Conservation (phyloP, 257 asterid genomes). For the Nemophila menziesii region DNA sequence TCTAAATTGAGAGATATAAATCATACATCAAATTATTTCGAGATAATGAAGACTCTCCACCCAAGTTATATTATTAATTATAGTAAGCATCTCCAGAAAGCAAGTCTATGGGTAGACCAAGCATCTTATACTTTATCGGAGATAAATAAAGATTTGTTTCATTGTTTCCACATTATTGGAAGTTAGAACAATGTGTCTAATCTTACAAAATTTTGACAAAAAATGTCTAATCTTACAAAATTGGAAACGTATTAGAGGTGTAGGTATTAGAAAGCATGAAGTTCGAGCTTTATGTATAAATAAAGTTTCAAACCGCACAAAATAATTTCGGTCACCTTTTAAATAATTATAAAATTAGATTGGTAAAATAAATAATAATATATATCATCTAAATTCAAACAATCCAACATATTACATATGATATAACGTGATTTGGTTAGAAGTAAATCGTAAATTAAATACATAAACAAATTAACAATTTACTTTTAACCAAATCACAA, state of each 20-base stretch:
- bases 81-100: constrained; percentile 4
- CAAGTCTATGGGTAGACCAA: constrained; percentile 2
- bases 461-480: too few relatives aligned
- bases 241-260: not conserved
- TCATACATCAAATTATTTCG: not conserved
- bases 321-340: not conserved
- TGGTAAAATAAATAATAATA: not conserved
- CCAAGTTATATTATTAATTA: not conserved
- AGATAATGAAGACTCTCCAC: not conserved
- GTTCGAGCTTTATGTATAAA: not conserved
- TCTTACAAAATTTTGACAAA: constrained; percentile 4
- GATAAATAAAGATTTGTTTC: not conserved
- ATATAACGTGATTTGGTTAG: too few relatives aligned
- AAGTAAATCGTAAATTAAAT: too few relatives aligned
- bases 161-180: constrained; percentile 5
- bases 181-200: constrained; percentile 14
- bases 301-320: not conserved
- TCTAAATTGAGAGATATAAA: not conserved
- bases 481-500: too few relatives aligned
- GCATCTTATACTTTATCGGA: constrained; percentile 17
- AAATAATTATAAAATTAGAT: too few relatives aligned
- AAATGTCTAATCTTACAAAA: not conserved
- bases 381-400: too few relatives aligned
- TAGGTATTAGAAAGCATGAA: not conserved
- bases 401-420: too few relatives aligned